These are phyloP conservation scores for Gnomoniopsis sp. DNA, from an alignment of 2,329 filamentous ascomycete species.

Conservation along the genomic window DNA sequence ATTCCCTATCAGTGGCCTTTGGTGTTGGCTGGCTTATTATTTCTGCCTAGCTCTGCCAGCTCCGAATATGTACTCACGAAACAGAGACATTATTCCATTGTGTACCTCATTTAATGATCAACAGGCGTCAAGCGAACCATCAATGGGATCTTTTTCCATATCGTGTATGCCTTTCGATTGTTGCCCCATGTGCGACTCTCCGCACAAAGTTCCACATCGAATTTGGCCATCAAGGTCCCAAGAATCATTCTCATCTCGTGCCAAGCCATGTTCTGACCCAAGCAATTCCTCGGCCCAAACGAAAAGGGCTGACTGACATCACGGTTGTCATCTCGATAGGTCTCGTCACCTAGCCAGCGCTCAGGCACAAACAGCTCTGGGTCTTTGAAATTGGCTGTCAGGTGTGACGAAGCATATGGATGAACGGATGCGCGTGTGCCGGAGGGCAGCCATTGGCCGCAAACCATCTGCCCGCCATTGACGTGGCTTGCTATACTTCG, in stretches of 20 bases:
- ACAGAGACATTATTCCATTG: no score
- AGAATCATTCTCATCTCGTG: slow-evolving; percentile 48
- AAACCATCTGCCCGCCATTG: slow-evolving; percentile 29
- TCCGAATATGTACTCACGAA: no score
- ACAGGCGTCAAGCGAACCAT: slow-evolving; percentile 31
- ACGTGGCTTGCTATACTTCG: slow-evolving; percentile 23
- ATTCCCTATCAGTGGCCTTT: no score
- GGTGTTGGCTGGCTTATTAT: no score
- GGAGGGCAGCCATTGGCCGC: slow-evolving; percentile 28
- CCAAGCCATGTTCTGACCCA: slow-evolving; percentile 39
- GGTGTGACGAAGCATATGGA: slow-evolving; percentile 41
- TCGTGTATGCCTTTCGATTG: slow-evolving; percentile 31
- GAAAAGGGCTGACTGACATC: slow-evolving; percentile 28
- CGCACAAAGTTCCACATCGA: slow-evolving; percentile 40
- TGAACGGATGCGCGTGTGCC: slow-evolving; percentile 37
- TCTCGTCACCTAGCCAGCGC: slow-evolving; percentile 34
- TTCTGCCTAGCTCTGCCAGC: no score
- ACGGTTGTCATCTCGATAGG: slow-evolving; percentile 23
- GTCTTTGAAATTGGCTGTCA: slow-evolving; percentile 39
- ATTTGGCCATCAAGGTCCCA: slow-evolving; percentile 43
- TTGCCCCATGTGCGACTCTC: slow-evolving; percentile 34
- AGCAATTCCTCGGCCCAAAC: slow-evolving; percentile 28
- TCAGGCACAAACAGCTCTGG: slow-evolving; percentile 45
- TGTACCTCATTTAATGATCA: neutral
- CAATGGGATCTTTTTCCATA: slow-evolving; percentile 38